A percentile compares a stretch with the other conserved stretches of the same genome.
Evolutionary conservation across 306 rosid genomes (phyloP).

Genomic region (Cucumis hystrix): DNA sequence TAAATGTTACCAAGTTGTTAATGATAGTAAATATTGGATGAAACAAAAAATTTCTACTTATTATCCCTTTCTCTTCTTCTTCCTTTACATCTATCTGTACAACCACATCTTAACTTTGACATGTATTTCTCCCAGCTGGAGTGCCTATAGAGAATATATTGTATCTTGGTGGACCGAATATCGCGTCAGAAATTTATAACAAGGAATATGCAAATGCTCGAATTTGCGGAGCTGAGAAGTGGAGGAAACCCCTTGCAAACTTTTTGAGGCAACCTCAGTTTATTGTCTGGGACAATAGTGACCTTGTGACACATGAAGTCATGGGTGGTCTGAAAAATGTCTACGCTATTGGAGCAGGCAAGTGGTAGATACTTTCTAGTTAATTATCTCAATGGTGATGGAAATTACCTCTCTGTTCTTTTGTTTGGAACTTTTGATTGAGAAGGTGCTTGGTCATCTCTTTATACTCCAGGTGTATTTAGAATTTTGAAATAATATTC

Average conservation of each 20-base stretch:
- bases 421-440: neutral
- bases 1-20: neutral
- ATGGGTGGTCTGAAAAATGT: slow-evolving; percentile 98
- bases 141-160: slow-evolving; percentile 82
- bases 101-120: neutral
- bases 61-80: neutral
- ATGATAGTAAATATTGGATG: neutral
- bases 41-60: neutral
- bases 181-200: slow-evolving; percentile 86
- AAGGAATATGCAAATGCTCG: slow-evolving; percentile 96
- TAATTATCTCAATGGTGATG: neutral
- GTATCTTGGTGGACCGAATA: slow-evolving; percentile 92
- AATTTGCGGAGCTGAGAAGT: slow-evolving; percentile 89
- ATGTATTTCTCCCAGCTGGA: slow-evolving; percentile 38
- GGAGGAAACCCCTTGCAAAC: slow-evolving; percentile 82
- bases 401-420: neutral
- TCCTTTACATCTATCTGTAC: neutral
- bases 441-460: neutral
- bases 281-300: slow-evolving; percentile 91
- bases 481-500: neutral
- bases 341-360: slow-evolving; percentile 94
- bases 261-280: slow-evolving; percentile 83
- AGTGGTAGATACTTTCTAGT: slow-evolving; percentile 9
- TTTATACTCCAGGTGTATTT: neutral
- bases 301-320: slow-evolving; percentile 87